These are phyloP conservation scores for Tylopilus rubrobrunneus DNA, from an alignment of 768 basidiomycete species.

Conservation along the genomic window DNA sequence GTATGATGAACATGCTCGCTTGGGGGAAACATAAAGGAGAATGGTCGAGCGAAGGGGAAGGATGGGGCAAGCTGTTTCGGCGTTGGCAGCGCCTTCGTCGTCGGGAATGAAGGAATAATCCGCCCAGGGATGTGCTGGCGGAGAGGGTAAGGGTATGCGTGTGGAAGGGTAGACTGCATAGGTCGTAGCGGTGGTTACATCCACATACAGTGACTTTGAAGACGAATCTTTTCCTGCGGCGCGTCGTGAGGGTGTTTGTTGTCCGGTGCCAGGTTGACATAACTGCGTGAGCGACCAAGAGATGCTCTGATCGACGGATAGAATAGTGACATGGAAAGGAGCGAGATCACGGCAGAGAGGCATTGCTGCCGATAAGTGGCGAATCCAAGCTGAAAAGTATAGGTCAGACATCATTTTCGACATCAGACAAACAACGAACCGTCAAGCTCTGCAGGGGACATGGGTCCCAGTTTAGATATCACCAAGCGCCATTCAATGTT, in stretches of 20 bases:
- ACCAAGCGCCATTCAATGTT: slow-evolving; percentile 80
- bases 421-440: slow-evolving; percentile 41
- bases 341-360: slow-evolving; percentile 39
- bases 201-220: slow-evolving; percentile 31
- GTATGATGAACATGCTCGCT: slow-evolving; percentile 35
- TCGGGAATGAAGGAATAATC: slow-evolving; percentile 34
- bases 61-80: slow-evolving; percentile 36
- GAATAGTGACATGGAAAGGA: slow-evolving; percentile 55
- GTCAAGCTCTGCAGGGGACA: slow-evolving; percentile 57
- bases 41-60: slow-evolving; percentile 56
- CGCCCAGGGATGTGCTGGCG: slow-evolving; percentile 25
- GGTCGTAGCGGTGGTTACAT: slow-evolving; percentile 38
- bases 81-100: slow-evolving; percentile 17
- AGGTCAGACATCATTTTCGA: slow-evolving; percentile 1
- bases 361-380: slow-evolving; percentile 42
- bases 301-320: slow-evolving; percentile 55
- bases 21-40: slow-evolving; percentile 52
- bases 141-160: slow-evolving; percentile 41
- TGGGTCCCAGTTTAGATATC: slow-evolving; percentile 62
- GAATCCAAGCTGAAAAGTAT: slow-evolving; percentile 57
- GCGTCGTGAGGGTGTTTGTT: slow-evolving; percentile 27
- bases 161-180: slow-evolving; percentile 46
- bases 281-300: slow-evolving; percentile 54
- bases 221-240: slow-evolving; percentile 28
- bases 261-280: slow-evolving; percentile 22